Evolutionary conservation across 2,329 filamentous ascomycete genomes (phyloP).

Genomic region (Metarhizium album): DNA sequence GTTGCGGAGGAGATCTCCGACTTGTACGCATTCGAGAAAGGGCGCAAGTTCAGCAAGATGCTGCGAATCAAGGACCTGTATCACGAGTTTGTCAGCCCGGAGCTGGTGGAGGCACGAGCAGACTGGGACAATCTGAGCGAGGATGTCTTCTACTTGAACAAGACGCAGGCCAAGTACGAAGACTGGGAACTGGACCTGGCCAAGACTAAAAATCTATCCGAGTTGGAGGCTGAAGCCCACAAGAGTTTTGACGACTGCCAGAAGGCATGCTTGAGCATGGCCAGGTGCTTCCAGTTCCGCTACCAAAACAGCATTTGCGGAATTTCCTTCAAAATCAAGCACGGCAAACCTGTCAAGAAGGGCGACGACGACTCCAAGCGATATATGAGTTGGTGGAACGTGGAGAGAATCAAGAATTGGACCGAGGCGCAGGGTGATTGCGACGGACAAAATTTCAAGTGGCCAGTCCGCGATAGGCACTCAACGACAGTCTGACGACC

Average conservation of each 20-base stretch:
- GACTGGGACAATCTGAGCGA: conserved; percentile 45
- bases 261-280: conserved; percentile 28
- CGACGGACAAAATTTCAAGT: conserved; percentile 8
- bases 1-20: conserved; percentile 37
- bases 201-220: conserved; percentile 22
- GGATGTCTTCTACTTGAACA: conserved; percentile 31
- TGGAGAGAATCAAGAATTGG: conserved; percentile 30
- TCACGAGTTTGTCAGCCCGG: conserved; percentile 31
- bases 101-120: conserved; percentile 26
- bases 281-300: conserved; percentile 30
- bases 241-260: conserved; percentile 31
- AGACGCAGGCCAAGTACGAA: conserved; percentile 17
- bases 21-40: conserved; percentile 41
- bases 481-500: neutral
- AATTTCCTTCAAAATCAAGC: conserved; percentile 23
- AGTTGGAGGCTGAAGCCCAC: conserved; percentile 30
- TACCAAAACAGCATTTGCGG: conserved; percentile 29
- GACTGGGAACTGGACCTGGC: conserved; percentile 21
- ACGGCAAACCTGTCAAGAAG: conserved; percentile 27
- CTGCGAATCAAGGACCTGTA: conserved; percentile 38
- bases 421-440: conserved; percentile 26
- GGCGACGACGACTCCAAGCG: conserved; percentile 18
- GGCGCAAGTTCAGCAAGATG: conserved; percentile 21
- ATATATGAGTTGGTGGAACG: conserved; percentile 30
- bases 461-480: neutral